Base-by-base conservation (phyloP, 768 basidiomycete genomes). In the Tricholoma saponaceum region DNA sequence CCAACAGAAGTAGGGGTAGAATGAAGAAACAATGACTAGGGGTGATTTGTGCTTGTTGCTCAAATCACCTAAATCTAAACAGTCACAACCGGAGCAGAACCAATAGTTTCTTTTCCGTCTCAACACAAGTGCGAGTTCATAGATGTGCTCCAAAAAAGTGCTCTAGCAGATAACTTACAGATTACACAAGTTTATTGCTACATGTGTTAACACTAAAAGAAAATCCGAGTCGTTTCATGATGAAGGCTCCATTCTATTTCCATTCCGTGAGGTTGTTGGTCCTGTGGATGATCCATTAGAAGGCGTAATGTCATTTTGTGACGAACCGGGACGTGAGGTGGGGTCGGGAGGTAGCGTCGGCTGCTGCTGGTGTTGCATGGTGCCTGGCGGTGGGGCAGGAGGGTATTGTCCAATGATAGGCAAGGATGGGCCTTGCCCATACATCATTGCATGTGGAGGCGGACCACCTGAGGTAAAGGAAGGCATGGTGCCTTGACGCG, bases 271-370 rank as follows among this genome's bases (percentile, higher is more conserved):
- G n/a, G n/a, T n/a, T 58, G 71, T 35, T 7, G 56, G 33, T 54
- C 50, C 59, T 9, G 51, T 10, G 26, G 64, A 59, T 60, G 73
- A 69, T 28, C 74, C 74, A 25, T 70, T 68, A 16, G 72, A 71
- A 28, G 83, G 73, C 5, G 82, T 70, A 66, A 78, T 83, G 37
- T 74, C 62, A 67, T 84, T 84, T 71, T 86, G 84, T 1, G 87
- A 84, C 3, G 87, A 85, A 33, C 79, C 76, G 16, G 85, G 84
- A 46, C 85, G 82, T 16, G 85, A 83, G 52, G 72, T 62, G 20
- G 76, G 69, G 51, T 72, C 74, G 22, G 68, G 70, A n/a, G 63
- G 66, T 32, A 65, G 75, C 10, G 65, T 69, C 9, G 64, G 69
- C 23, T 67, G 71, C 30, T 69, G 72, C 13, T 69, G 76, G 55